phyloP scores from a whole-genome alignment of 1,139 yeast species.

The Candida freyschussii region DNA sequence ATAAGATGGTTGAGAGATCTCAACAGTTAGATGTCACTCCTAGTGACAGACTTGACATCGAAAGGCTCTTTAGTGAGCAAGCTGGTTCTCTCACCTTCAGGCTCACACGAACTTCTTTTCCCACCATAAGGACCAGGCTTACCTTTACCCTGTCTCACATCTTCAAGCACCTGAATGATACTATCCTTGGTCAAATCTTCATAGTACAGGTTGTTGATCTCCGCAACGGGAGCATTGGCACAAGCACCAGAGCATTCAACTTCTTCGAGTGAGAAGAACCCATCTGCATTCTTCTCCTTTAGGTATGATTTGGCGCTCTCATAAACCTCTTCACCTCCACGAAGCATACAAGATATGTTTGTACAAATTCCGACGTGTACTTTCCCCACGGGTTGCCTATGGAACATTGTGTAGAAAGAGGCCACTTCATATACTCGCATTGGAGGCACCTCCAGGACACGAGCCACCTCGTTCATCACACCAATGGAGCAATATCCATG shows the following conservation, averaged over 20 bases:
- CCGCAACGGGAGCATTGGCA: conserved; percentile 88
- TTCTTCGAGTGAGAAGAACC: conserved; percentile 76
- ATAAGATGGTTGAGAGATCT: conserved; percentile 4
- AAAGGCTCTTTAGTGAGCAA: conserved; percentile 57
- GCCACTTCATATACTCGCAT: conserved; percentile 96
- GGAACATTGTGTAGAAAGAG: conserved; percentile 89
- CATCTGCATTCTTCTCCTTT: conserved; percentile 77
- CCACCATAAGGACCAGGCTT: conserved; percentile 67
- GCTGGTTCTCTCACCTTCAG: conserved; percentile 65
- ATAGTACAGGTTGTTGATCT: conserved; percentile 74
- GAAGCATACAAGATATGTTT: conserved; percentile 85
- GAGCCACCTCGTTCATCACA: conserved; percentile 91
- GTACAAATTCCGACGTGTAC: conserved; percentile 84
- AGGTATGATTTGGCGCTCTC: conserved; percentile 61
- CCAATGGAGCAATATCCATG: conserved; percentile 82
- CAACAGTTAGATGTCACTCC: conserved; percentile 33
- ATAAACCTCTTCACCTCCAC: conserved; percentile 78
- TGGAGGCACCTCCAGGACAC: conserved; percentile 83
- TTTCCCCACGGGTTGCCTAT: conserved; percentile 84
- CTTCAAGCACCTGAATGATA: conserved; percentile 57
- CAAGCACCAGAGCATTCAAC: conserved; percentile 93
- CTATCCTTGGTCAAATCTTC: conserved; percentile 77
- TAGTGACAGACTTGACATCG: conserved; percentile 61
- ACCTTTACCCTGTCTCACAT: conserved; percentile 59
- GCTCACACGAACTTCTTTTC: conserved; percentile 67